Evolutionary conservation across 2,329 filamentous ascomycete genomes (phyloP), one percentile per base, ranked within the genome.

Genomic region (Alternaria novae-zelandiae): DNA sequence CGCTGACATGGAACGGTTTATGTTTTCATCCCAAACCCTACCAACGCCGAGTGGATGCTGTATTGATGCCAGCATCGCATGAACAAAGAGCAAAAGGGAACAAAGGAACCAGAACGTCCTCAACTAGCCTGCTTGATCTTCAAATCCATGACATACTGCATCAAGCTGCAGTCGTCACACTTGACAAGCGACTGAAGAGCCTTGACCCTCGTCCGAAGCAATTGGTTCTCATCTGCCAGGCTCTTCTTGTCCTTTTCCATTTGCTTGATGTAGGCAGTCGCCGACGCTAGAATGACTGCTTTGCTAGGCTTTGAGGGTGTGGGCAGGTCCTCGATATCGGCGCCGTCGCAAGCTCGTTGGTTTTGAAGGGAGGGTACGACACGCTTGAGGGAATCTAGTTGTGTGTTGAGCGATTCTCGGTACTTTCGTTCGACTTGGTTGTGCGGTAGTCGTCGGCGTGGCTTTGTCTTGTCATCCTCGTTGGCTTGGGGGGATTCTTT

Each of bases 401-500:
- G 81, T 1, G 81, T 80, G 71, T 83, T 83, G 53, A 83, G 77
- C 5, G 81, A 82, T 55, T 83, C 81, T 56, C 82, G 81, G 68
- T 83, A 83, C 59, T 82, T 81, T 50, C 81, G 80, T 65, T 83
- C 82, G 57, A 83, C 81, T 64, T 83, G 80, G 56, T 83, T 83
- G 73, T 83, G 82, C 11, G 80, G 80, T 17, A 80, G 63, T 44
- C 80, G 74, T 25, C 76, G 73, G 30, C 76, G 76, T 11, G 73
- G 68, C 60, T 80, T 80, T 17, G 74, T 68, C 60, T 79, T 80
- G 3, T 70, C 70, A 2, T 74, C 73, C 2, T 68, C 66, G 30
- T 67, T 57, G 30, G 63, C 64, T 55, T 70, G 67, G 8, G 70
- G 66, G 8, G 70, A 70, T 10, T 70, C 67, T 61, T 78, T 72